phyloP scores from a whole-genome alignment of 2,329 filamentous ascomycete genomes.

The Nemania abortiva region DNA sequence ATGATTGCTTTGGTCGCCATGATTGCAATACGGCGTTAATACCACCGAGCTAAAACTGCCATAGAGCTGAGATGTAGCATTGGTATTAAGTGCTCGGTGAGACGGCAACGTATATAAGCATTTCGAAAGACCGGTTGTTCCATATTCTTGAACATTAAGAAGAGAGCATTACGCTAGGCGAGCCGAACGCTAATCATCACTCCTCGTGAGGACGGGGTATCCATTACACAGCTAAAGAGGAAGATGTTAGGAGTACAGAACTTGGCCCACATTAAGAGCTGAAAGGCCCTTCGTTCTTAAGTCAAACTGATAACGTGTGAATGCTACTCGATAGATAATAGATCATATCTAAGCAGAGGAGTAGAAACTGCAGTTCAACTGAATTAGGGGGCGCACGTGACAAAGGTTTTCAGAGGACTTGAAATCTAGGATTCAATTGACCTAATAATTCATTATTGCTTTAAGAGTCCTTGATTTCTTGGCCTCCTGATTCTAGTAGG shows the following conservation, averaged over 20 bases:
- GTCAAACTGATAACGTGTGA: constrained; percentile 27
- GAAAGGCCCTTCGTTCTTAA: constrained; percentile 26
- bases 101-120: constrained; percentile 29
- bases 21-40: constrained; percentile 44
- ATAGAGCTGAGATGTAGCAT: constrained; percentile 43
- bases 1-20: constrained; percentile 44
- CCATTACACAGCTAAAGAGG: not conserved
- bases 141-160: constrained; percentile 1
- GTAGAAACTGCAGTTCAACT: no score
- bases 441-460: no score
- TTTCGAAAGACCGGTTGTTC: constrained; percentile 20
- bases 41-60: constrained; percentile 38
- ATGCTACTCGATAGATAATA: constrained; percentile 24
- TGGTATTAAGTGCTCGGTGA: constrained; percentile 39
- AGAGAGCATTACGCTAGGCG: constrained; percentile 8
- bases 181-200: constrained; percentile 4
- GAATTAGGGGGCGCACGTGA: no score
- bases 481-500: no score
- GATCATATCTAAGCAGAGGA: not conserved
- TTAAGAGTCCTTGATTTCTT: no score
- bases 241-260: no score
- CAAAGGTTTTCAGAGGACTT: no score
- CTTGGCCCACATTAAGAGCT: constrained; percentile 38
- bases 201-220: constrained; percentile 17
- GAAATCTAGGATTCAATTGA: no score